Evolutionary conservation across 2,329 filamentous ascomycete genomes (phyloP).

Genomic region (Fusarium pseudograminearum): DNA sequence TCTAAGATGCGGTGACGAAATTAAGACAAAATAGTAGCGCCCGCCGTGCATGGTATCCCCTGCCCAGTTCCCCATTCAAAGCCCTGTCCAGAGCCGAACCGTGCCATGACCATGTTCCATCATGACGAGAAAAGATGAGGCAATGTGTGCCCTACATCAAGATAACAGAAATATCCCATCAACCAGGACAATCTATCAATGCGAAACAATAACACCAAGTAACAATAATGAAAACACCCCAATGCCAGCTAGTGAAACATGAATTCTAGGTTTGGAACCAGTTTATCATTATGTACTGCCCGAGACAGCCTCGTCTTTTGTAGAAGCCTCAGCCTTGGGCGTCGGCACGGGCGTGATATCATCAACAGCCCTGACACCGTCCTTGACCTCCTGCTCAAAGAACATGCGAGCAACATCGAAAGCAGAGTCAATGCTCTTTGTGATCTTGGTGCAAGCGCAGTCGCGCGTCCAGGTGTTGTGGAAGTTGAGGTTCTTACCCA

Average conservation of each 20-base stretch:
- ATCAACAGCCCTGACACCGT: conserved; percentile 21
- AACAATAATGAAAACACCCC: conserved; percentile 14
- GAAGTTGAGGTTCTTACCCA: conserved; percentile 49
- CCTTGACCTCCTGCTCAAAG: conserved; percentile 35
- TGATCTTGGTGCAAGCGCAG: conserved; percentile 44
- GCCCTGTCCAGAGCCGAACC: background rate
- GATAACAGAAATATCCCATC: conserved; percentile 18
- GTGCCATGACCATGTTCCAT: conserved; percentile 3
- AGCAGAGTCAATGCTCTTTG: conserved; percentile 41
- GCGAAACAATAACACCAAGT: conserved; percentile 19
- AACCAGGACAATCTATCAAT: conserved; percentile 21
- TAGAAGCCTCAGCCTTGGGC: conserved; percentile 14
- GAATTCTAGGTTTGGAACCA: conserved; percentile 17
- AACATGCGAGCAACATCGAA: conserved; percentile 42
- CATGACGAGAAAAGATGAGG: conserved; percentile 20
- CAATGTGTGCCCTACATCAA: conserved; percentile 11
- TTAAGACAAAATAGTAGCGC: conserved; percentile 28
- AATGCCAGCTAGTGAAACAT: conserved; percentile 28
- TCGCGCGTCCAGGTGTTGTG: conserved; percentile 48
- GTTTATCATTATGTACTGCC: conserved; percentile 21
- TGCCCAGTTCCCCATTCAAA: conserved; percentile 25
- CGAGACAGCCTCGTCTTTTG: background rate
- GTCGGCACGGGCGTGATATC: conserved; percentile 9
- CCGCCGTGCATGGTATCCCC: conserved; percentile 29
- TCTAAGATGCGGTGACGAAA: conserved; percentile 37